Evolutionary conservation across 768 basidiomycete genomes (phyloP).

Genomic region (Cyathus striatus): DNA sequence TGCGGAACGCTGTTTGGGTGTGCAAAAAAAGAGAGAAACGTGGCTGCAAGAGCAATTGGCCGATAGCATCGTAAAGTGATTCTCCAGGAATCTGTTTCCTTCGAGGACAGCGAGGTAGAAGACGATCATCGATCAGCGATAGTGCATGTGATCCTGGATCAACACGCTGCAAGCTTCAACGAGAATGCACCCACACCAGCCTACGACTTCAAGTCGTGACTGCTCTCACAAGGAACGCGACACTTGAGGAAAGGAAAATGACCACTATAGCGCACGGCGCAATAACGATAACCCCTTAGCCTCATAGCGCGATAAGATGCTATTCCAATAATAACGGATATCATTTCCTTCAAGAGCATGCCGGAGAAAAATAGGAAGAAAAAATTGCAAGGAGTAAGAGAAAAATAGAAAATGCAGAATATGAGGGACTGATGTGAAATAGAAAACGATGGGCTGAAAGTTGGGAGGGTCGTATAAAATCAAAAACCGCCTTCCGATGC

Average conservation of each 20-base stretch:
- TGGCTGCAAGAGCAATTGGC: conserved; percentile 9
- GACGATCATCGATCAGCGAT: conserved; percentile 44
- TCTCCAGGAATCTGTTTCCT: conserved; percentile 28
- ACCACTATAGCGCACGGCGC: too few relatives aligned
- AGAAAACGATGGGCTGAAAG: too few relatives aligned
- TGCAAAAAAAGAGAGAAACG: conserved; percentile 22
- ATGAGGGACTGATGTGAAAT: conserved; percentile 16
- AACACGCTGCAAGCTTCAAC: conserved; percentile 17
- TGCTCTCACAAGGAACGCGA: conserved; percentile 10
- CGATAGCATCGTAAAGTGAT: conserved; percentile 15
- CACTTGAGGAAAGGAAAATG: neutral
- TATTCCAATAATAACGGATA: conserved; percentile 15
- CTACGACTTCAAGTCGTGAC: conserved; percentile 22
- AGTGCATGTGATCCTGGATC: conserved; percentile 24
- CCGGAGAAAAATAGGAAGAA: conserved; percentile 16
- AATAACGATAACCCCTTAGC: too few relatives aligned
- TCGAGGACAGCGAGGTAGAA: conserved; percentile 19
- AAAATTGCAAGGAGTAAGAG: conserved; percentile 14
- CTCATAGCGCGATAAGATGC: neutral
- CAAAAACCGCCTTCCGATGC: conserved; percentile 45
- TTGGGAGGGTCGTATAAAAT: too few relatives aligned
- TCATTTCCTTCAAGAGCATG: conserved; percentile 21
- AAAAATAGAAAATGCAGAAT: conserved; percentile 21
- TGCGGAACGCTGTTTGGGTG: conserved; percentile 14
- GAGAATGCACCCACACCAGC: conserved; percentile 12